Evolutionary conservation across 306 rosid genomes (phyloP).

Genomic region (Luffa acutangula): DNA sequence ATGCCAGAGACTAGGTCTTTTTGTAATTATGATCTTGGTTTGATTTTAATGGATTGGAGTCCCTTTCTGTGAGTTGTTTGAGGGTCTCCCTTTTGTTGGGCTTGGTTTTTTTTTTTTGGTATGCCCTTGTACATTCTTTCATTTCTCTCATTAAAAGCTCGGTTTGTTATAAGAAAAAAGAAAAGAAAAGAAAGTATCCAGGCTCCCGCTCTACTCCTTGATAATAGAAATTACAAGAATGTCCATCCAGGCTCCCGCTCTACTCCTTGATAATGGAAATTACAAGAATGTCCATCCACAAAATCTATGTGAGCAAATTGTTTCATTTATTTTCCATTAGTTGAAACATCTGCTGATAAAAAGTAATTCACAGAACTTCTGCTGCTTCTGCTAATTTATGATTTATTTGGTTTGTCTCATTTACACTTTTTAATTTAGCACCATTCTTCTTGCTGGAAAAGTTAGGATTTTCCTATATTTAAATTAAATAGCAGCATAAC

Average conservation of each 20-base stretch:
- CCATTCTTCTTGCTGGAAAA: neutral
- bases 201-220: too few species aligned
- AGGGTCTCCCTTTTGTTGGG: too few species aligned
- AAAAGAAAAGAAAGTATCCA: too few species aligned
- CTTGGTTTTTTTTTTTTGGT: too few species aligned
- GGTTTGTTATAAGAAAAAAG: too few species aligned
- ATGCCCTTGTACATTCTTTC: too few species aligned
- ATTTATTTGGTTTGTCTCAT: neutral
- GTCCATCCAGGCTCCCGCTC: neutral
- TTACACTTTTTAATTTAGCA: neutral
- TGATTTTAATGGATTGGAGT: too few species aligned
- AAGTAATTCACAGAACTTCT: neutral
- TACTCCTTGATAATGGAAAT: neutral
- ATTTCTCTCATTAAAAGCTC: too few species aligned
- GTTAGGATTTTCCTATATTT: neutral
- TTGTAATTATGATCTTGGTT: too few species aligned
- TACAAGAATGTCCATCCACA: neutral
- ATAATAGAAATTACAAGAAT: too few species aligned
- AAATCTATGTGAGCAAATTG: neutral
- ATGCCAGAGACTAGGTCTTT: too few species aligned
- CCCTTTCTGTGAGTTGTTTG: too few species aligned
- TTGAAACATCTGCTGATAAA: neutral
- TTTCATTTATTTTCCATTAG: neutral
- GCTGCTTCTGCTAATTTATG: neutral
- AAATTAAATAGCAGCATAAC: neutral